Conservation (phyloP, 805 yeast species). For the Grigorovia humatica region DNA sequence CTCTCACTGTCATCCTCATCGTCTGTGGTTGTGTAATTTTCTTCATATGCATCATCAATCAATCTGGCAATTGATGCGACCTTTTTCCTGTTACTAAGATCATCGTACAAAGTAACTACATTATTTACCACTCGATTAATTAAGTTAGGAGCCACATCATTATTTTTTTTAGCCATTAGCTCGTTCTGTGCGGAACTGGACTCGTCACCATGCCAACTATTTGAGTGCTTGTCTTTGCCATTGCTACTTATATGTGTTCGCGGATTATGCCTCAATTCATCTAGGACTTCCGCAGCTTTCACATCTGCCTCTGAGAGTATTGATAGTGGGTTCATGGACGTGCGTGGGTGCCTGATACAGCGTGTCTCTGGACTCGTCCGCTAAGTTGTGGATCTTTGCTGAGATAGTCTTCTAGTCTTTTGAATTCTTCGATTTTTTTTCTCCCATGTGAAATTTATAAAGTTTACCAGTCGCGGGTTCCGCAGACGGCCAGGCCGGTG, state of each 20-base stretch:
- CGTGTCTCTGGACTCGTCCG: background rate
- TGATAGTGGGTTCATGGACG: background rate
- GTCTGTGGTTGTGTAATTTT: constrained; percentile 15
- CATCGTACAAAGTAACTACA: constrained; percentile 40
- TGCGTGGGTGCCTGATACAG: background rate
- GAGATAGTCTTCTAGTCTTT: background rate
- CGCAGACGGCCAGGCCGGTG: no score
- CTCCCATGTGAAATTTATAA: constrained; percentile 1
- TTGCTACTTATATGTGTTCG: background rate
- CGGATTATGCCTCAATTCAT: constrained; percentile 13
- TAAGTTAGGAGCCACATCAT: constrained; percentile 2
- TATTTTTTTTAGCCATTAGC: background rate
- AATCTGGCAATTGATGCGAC: constrained; percentile 26
- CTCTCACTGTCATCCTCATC: constrained; percentile 14
- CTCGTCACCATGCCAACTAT: background rate
- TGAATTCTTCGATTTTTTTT: background rate
- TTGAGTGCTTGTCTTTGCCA: background rate
- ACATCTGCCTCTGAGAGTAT: constrained; percentile 20
- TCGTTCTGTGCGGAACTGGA: background rate
- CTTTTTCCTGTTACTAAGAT: constrained; percentile 29
- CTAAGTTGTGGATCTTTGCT: no score
- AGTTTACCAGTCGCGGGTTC: background rate
- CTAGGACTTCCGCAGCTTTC: constrained; percentile 20
- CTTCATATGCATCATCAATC: constrained; percentile 37
- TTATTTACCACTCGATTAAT: constrained; percentile 30